Evolutionary conservation across 371 early-diverging fungal species (phyloP), one percentile per base, ranked within the genome.

Genomic region (Mucor velutinosus): DNA sequence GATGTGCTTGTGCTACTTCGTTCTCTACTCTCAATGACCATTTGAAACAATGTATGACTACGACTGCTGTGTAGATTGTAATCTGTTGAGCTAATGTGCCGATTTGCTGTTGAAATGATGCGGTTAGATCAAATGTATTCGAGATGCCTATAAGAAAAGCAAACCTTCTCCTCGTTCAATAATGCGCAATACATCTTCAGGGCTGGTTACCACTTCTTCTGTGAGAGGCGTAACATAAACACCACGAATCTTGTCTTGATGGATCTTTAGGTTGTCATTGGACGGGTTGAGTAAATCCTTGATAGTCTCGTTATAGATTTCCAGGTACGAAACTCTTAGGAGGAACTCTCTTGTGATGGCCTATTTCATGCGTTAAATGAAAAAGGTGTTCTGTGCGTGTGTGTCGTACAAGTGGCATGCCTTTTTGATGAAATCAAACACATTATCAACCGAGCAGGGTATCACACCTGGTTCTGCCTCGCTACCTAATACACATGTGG

Each of bases 301-400:
- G 58, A 96, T 89, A 6, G 83, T 87, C 70, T 99, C 99, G 76
- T 97, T 97, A 75, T 99, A 99, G 39, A 99, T 97, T 78, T 99
- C 99, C 58, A 98, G 66, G 74, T 95, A 99, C 3, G 97, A 95
- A 14, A 98, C 97, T 56, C 95, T 89, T 33, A 97, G 69, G 23
- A 96, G 78, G 68, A 91, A 96, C 75, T 95, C 95, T 29, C 92
- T 88, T 45, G 87, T 78, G 6, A 67, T 64, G 19, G 78, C 65
- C 84, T 83, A 71, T 37, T 32, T 53, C 0, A 37, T 53, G 19
- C 29, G 14, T 53, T 17, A 29, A 15, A 21, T 32, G 30, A 45
- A 15, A 14, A 60, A 15, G 7, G 5, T 23, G 21, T 41, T 25
- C 1, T 29, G 25, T 8, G 7, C 3, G 37, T 62, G 19, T 62